Base-by-base conservation (phyloP, 2,329 filamentous ascomycete species). In the Paecilomyces formosus region DNA sequence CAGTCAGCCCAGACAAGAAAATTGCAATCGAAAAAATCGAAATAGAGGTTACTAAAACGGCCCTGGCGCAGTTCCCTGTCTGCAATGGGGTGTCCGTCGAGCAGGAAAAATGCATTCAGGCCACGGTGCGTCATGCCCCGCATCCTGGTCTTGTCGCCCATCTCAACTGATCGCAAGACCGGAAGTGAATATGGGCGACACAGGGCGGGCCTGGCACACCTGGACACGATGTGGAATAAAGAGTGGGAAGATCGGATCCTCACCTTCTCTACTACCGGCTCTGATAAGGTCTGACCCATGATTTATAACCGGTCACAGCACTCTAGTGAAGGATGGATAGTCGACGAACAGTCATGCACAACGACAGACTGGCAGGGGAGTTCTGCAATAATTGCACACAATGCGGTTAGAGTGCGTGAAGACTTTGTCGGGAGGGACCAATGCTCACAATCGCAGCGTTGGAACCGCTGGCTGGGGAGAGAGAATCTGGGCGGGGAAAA, bases 241-340 rank as follows among this genome's bases (percentile, higher is more conserved):
- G 52, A n/a, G 8, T 22, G 61, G 50, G 58, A 62, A 26, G 6
- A 33, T 57, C 55, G 59, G 54, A 57, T 54, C 67, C 85, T 75
- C 84, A 99, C 94, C 92, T 99, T 99, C 76, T 97, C 94, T 77
- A 96, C 89, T 72, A 99, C 92, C 72, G 94, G 94, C 83, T 99
- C 94, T 72, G 93, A 97, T 74, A 99, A 88, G 78, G 94, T 99
- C 84, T 99, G 94, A 85, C 94, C 94, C 94, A 99, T 99, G 79
- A 74, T 82, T 72, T 68, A 63, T 64, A 62, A 58, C 55, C 59
- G 64, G 62, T 65, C 61, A 61, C 65, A 63, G 60, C 61, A 56
- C 56, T 61, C 60, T 61, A 55, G 56, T 53, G 45, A 45, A 45
- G 39, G 39, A 45, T 45, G 59, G 53, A 53, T 58, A 54, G 53